Base-by-base conservation (phyloP, 2,329 filamentous ascomycete species). In the Cladosporium phlei region DNA sequence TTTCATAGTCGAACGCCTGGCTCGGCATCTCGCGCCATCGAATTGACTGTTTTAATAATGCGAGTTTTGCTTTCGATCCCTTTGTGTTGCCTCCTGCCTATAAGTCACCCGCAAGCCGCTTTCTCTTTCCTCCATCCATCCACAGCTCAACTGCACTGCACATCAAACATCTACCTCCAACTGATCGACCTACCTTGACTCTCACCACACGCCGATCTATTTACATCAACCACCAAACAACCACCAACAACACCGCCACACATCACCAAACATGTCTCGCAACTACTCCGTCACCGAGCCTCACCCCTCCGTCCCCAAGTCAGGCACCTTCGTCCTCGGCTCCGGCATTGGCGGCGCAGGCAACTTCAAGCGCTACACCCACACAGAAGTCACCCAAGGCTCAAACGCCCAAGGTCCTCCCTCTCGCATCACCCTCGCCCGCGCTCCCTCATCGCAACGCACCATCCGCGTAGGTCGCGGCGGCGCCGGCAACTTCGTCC, bases 201-300 rank as follows among this genome's bases (percentile, higher is more conserved):
- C 68, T 34, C 63, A 33, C 46, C 54, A 49, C 21, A 16, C 21
- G 10, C n/a, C n/a, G n/a, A n/a, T n/a, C n/a, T n/a, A n/a, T n/a
- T n/a, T n/a, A 64, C 28, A 48, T 16, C 42, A 34, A 33, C 32
- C 20, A 21, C 19, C 7, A 20, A 44, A 47, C 30, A n/a, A 24
- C 28, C 12, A 37, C 46, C 44, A 39, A 39, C 49, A 27, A 37
- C 48, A 24, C 50, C 46, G 46, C 28, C 51, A 35, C 33, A 35
- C 38, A 25, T 22, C 22, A 9, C 27, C 42, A 29, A 37, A 22
- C 14, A 66, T 64, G 60, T 54, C 68, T 27, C 59, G 56, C 43
- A 58, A 55, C 58, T 79, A 78, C 70, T 72, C 70, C 58, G 72
- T 82, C 61, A 71, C 76, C 63, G 79, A 83, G 61, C 79, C 79